Base-by-base conservation (phyloP, 306 rosid species). In the Astragalus membranaceus region DNA sequence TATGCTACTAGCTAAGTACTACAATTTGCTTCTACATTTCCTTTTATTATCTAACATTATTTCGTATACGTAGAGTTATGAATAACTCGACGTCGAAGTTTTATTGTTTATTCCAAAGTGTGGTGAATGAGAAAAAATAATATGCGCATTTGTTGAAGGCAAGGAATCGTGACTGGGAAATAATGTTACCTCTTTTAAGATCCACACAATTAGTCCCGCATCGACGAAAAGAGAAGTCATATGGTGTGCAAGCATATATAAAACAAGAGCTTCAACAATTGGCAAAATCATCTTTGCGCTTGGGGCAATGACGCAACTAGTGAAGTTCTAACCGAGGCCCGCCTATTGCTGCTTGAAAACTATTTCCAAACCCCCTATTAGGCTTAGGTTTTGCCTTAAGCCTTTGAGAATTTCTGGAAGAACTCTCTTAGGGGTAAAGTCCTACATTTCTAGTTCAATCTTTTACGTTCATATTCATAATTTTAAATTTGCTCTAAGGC, bases 301-400 rank as follows among this genome's bases (percentile, higher is more conserved):
- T 58, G 64, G 64, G 64, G 64, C 64, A 58, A 58, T 58, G 64
- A 58, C 64, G 64, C 64, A 58, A 43, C 64, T 58, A 58, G 37
- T 32, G 64, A 58, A 43, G 64, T 58, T 1, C 26, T 32, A 58
- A 58, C 64, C 26, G 64, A 58, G 64, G 64, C 64, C 44, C 64
- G 64, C 32, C 44, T 58, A 58, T 58, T 58, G 64, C 64, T 58
- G 26, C 44, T 58, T 58, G 64, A 32, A 58, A 58, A 58, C 64
- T 58, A 58, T 58, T 58, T 58, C 64, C 64, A 58, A 58, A 58
- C 64, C 64, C 64, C 44, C 64, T 58, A 43, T 58, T 58, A 33
- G 64, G 64, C 64, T 58, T 58, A 49, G 67, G 67, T 41, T 59
- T n/a, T 2, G 3, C 58, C 10, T 0, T 9, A 52, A 52, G 58